Conservation (phyloP, 2,329 filamentous ascomycete genomes). For the Botrytis paeoniae region DNA sequence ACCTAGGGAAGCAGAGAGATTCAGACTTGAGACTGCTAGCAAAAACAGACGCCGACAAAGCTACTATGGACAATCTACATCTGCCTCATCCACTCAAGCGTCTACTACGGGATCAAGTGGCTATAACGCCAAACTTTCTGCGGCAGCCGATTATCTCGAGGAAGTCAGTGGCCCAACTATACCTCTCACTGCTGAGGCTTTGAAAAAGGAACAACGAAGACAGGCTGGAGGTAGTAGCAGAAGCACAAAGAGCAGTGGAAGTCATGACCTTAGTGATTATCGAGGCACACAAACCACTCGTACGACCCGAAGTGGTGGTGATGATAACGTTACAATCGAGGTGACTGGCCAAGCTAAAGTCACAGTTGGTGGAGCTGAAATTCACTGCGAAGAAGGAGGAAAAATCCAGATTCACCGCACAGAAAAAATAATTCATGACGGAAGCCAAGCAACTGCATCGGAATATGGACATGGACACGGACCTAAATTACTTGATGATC, state of each 20-base stretch:
- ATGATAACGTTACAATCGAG: constrained; percentile 58
- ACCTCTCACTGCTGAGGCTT: constrained; percentile 54
- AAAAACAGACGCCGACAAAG: constrained; percentile 32
- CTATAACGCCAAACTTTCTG: constrained; percentile 46
- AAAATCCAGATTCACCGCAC: constrained; percentile 55
- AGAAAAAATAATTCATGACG: constrained; percentile 40
- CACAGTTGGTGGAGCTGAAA: constrained; percentile 55
- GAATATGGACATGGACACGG: constrained; percentile 28
- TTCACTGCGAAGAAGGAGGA: constrained; percentile 56
- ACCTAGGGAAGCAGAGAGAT: constrained; percentile 19
- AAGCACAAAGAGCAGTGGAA: constrained; percentile 58
- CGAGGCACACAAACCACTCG: constrained; percentile 59
- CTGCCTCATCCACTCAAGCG: constrained; percentile 20
- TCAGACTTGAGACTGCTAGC: constrained; percentile 32
- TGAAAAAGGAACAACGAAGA: constrained; percentile 46
- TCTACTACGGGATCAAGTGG: constrained; percentile 30
- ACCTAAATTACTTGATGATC: constrained; percentile 30
- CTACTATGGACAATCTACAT: constrained; percentile 31
- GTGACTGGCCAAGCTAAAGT: constrained; percentile 55
- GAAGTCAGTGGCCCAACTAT: constrained; percentile 46
- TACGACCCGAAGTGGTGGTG: constrained; percentile 48
- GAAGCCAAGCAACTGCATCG: constrained; percentile 51
- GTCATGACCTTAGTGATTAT: constrained; percentile 63
- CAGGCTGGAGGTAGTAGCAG: constrained; percentile 45
- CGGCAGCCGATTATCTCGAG: constrained; percentile 52